These are phyloP conservation scores for Fusarium virguliforme DNA, from an alignment of 2,329 filamentous ascomycete species.

Conservation along the genomic window DNA sequence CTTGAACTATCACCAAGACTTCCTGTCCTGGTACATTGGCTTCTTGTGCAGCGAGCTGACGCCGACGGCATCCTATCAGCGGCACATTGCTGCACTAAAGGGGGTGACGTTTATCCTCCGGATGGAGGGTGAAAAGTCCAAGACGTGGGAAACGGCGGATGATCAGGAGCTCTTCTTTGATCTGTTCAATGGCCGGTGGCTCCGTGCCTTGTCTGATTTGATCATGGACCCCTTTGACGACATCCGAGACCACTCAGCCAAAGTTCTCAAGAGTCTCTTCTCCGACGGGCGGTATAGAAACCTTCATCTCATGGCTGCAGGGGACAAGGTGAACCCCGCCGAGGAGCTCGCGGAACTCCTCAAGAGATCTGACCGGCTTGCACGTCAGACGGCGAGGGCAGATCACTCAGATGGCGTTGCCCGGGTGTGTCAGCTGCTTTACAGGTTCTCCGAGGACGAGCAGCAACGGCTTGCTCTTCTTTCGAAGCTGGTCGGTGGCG, in stretches of 20 bases:
- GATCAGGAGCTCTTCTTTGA: constrained; percentile 61
- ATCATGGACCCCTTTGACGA: constrained; percentile 95
- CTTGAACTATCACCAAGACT: constrained; percentile 70
- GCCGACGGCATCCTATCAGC: constrained; percentile 89
- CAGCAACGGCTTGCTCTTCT: constrained; percentile 68
- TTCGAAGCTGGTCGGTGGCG: constrained; percentile 69
- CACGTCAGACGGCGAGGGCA: constrained; percentile 82
- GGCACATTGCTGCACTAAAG: constrained; percentile 86
- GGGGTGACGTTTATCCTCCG: constrained; percentile 78
- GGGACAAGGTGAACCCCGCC: constrained; percentile 35
- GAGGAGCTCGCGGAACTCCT: constrained; percentile 65
- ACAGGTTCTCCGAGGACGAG: constrained; percentile 67
- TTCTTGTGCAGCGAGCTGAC: constrained; percentile 83
- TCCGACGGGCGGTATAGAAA: constrained; percentile 57
- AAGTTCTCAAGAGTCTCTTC: constrained; percentile 67
- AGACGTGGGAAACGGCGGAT: constrained; percentile 58
- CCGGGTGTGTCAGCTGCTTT: constrained; percentile 80
- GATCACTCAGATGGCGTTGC: constrained; percentile 95
- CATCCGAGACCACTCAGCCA: constrained; percentile 75
- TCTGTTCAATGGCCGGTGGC: constrained; percentile 66
- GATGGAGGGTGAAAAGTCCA: constrained; percentile 74
- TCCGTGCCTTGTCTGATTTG: constrained; percentile 81
- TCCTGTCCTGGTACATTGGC: constrained; percentile 80
- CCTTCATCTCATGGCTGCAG: constrained; percentile 43
- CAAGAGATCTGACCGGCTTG: constrained; percentile 69